Evolutionary conservation across 2,329 filamentous ascomycete genomes (phyloP).

Genomic region (Zasmidium citrigriseum): DNA sequence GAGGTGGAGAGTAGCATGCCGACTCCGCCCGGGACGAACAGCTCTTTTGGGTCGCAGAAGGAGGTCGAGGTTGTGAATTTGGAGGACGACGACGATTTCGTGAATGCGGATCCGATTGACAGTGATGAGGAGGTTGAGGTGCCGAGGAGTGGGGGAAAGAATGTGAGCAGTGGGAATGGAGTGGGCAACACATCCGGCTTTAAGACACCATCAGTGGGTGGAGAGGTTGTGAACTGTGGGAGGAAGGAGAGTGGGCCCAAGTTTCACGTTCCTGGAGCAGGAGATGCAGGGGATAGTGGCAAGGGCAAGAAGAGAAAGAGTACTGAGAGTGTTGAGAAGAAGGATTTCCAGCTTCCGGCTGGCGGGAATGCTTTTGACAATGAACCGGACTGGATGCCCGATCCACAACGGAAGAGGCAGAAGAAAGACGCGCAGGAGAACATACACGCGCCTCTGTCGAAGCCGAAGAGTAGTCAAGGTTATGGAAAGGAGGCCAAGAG

Average conservation of each 20-base stretch:
- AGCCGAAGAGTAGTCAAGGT: background rate
- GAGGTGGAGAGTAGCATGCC: background rate
- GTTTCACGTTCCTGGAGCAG: background rate
- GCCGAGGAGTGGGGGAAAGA: background rate
- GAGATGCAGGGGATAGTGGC: background rate
- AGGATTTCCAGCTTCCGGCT: too few species aligned
- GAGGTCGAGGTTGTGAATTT: background rate
- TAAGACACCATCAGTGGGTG: background rate
- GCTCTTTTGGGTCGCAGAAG: conserved; percentile 1
- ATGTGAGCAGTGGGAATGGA: too few species aligned
- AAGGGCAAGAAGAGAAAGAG: background rate
- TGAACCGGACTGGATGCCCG: background rate
- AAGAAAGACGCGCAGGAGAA: background rate
- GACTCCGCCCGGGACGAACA: conserved; percentile 1
- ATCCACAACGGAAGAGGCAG: background rate
- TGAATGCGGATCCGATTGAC: conserved; percentile 8
- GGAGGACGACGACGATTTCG: conserved; percentile 7
- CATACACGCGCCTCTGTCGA: background rate
- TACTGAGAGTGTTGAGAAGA: background rate
- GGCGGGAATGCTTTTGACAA: background rate
- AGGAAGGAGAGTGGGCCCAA: background rate
- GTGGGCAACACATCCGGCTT: too few species aligned
- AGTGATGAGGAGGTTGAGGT: conserved; percentile 6
- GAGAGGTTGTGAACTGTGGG: background rate
- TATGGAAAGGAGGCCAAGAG: background rate